Evolutionary conservation across 2,329 filamentous ascomycete species (phyloP), one percentile per base, ranked within the genome.

Genomic region (Talaromyces islandicus): DNA sequence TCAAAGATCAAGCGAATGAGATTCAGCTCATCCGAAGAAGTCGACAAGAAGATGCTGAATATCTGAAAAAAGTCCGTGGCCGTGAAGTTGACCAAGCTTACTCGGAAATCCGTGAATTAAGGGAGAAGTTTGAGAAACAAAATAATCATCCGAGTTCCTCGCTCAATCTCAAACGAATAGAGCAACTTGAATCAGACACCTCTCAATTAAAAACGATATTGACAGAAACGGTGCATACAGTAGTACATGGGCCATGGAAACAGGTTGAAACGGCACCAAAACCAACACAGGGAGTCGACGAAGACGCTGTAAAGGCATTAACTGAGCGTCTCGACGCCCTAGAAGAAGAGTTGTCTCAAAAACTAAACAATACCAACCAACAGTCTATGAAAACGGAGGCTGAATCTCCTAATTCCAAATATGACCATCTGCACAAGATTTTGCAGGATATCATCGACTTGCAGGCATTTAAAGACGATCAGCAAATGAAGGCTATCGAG

Each of bases 381-480:
- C 24, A 52, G 25, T 11, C 25, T 27, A n/a, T 29, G 19, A 29
- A 17, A 29, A 30, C 9, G 9, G 10, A 9, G 7, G 17, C 19
- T 38, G 43, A 32, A 19, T 5, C 10, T 6, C 14, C 21, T 24
- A 38, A 54, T 21, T 19, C 21, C 17, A 50, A 21, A 41, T 35
- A 50, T 21, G 41, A 41, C 29, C 30, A 51, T n/a, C 35, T 48
- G n/a, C n/a, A 59, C 38, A 54, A 59, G 14, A 17, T 55, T 30
- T 24, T 67, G 2, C 11, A 61, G 4, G 56, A 63, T 12, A 29
- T 69, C 19, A 48, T 62, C 11, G 38, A 59, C 19, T 21, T 70
- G 12, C 62, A 65, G 21, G 43, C 58, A 2, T 63, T 64, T 38
- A 67, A 68, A 61, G 66, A 70, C 50, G 64, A 68, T 12, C 19